phyloP scores from a whole-genome alignment of 1,139 yeast genomes.

The Pichia sp. region DNA sequence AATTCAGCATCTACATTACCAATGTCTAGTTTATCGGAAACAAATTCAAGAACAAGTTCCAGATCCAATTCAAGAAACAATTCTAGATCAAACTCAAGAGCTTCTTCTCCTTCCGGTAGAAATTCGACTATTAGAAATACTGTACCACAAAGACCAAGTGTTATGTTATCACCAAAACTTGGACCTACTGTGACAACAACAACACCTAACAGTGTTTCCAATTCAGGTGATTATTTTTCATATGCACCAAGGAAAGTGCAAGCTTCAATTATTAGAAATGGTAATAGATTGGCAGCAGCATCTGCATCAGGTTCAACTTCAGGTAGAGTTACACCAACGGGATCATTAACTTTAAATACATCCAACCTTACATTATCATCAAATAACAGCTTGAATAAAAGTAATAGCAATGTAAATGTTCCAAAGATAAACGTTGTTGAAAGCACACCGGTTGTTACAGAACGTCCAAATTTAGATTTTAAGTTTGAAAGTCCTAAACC shows the following conservation, averaged over 20 bases:
- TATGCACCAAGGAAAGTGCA: slow-evolving; percentile 16
- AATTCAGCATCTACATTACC: slow-evolving; percentile 2
- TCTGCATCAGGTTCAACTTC: slow-evolving; percentile 3
- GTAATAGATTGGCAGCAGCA: slow-evolving; percentile 13
- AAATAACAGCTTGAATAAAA: slow-evolving; percentile 1
- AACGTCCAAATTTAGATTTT: slow-evolving; percentile 4
- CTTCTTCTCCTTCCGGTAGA: slow-evolving; percentile 12
- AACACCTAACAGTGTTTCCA: not conserved
- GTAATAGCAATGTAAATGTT: slow-evolving; percentile 1
- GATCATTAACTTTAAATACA: not conserved
- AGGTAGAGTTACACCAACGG: slow-evolving; percentile 13
- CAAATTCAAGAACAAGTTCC: slow-evolving; percentile 3
- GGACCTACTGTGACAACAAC: slow-evolving; percentile 5
- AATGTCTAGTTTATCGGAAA: not conserved
- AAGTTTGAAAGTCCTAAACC: not conserved
- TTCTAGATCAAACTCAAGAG: slow-evolving; percentile 14
- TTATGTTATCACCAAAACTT: slow-evolving; percentile 10
- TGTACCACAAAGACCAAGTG: not conserved
- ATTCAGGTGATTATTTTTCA: slow-evolving; percentile 15
- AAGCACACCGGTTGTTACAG: slow-evolving; percentile 8
- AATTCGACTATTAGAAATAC: not conserved
- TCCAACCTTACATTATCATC: not conserved
- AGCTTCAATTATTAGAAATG: slow-evolving; percentile 16
- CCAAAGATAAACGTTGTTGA: slow-evolving; percentile 13
- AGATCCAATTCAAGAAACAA: slow-evolving; percentile 10